phyloP scores from a whole-genome alignment of 352 stramenopile genomes.

The Globisporangium heterothallicum region DNA sequence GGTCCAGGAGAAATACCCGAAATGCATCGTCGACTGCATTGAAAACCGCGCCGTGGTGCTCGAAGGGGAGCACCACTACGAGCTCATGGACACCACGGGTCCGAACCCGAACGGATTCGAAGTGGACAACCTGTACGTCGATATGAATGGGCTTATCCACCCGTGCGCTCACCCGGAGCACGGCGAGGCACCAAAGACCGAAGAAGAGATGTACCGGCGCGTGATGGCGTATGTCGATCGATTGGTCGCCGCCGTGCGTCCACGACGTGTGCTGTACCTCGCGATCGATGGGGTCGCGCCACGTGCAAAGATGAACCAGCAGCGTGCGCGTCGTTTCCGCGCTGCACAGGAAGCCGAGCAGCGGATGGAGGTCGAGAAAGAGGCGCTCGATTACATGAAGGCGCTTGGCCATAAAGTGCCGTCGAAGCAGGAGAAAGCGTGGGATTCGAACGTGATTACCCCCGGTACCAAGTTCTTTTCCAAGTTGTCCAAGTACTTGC shows the following conservation, averaged over 20 bases:
- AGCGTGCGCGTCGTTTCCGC: conserved; percentile 95
- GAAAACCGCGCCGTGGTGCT: conserved; percentile 71
- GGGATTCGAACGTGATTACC: conserved; percentile 99
- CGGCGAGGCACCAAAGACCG: conserved; percentile 86
- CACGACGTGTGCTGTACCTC: conserved; percentile 95
- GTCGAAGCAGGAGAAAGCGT: conserved; percentile 78
- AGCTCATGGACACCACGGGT: conserved; percentile 65
- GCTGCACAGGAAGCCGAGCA: conserved; percentile 95
- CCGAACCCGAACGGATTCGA: conserved; percentile 94
- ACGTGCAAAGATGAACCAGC: conserved; percentile 99
- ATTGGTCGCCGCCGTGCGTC: conserved; percentile 92
- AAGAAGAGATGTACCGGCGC: conserved; percentile 98
- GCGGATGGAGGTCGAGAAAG: conserved; percentile 88
- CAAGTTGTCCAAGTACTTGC: conserved; percentile 87
- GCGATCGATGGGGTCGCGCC: conserved; percentile 98
- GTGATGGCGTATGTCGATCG: conserved; percentile 96
- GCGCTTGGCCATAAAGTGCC: conserved; percentile 83
- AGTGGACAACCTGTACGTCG: conserved; percentile 99
- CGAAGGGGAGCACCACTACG: conserved; percentile 75
- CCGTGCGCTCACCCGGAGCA: conserved; percentile 97
- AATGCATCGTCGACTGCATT: conserved; percentile 92
- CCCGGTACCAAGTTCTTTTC: conserved; percentile 98
- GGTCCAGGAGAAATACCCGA: conserved; percentile 98
- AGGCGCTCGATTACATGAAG: conserved; percentile 90
- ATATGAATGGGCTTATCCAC: conserved; percentile 99